A percentile compares a stretch with the other conserved stretches of the same genome.
Conservation (phyloP, 108 stramenopile genomes). For the Phaeodactylum tricornutum region DNA sequence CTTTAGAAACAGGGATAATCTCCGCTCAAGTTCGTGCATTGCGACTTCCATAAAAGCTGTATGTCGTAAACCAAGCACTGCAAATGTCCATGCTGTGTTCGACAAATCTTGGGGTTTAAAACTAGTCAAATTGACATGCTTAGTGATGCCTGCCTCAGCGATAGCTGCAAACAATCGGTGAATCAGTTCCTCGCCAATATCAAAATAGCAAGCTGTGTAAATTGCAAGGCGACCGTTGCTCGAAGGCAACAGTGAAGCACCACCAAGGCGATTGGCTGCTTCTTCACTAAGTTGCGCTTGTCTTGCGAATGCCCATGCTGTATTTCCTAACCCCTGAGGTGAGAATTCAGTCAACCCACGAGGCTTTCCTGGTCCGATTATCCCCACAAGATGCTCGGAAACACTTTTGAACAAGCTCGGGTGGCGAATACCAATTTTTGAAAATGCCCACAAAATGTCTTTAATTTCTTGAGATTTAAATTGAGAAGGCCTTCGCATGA, state of each 20-base stretch:
- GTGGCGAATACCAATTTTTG: constrained; percentile 60
- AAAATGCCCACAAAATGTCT: constrained; percentile 70
- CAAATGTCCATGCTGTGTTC: constrained; percentile 67
- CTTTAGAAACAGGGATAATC: not conserved
- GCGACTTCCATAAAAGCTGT: constrained; percentile 35
- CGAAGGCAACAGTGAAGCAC: constrained; percentile 18
- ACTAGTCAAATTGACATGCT: constrained; percentile 27
- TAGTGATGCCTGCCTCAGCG: constrained; percentile 35
- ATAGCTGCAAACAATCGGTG: constrained; percentile 41
- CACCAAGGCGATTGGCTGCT: constrained; percentile 26
- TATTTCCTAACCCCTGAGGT: constrained; percentile 62
- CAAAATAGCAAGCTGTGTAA: constrained; percentile 56
- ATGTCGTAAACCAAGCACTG: constrained; percentile 59
- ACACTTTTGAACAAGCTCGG: constrained; percentile 54
- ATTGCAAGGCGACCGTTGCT: constrained; percentile 53
- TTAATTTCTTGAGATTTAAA: constrained; percentile 81
- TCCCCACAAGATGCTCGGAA: constrained; percentile 54
- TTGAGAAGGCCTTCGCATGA: constrained; percentile 57
- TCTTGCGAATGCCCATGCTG: constrained; percentile 51
- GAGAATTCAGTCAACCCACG: constrained; percentile 58
- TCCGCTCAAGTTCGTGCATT: constrained; percentile 5
- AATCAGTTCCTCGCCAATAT: constrained; percentile 59
- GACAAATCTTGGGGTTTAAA: constrained; percentile 61
- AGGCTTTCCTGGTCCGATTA: constrained; percentile 7
- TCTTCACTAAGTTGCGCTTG: constrained; percentile 66